phyloP scores from a whole-genome alignment of 2,329 filamentous ascomycete species.

The Stachybotrys elegans region DNA sequence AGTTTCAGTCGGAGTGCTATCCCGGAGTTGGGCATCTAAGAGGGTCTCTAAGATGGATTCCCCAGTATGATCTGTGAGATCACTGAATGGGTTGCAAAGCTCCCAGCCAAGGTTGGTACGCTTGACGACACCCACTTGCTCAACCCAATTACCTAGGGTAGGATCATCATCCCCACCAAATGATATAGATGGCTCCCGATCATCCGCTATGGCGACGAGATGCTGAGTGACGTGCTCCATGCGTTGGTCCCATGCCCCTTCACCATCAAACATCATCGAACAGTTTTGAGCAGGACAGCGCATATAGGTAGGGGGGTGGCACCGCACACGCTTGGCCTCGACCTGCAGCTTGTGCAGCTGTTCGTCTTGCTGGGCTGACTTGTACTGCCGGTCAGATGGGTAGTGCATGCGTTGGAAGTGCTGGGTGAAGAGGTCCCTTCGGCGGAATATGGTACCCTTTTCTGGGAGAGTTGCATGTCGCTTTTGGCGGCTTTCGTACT shows the following conservation, averaged over 20 bases:
- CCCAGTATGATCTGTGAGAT: too few species aligned
- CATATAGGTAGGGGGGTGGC: slow-evolving; percentile 56
- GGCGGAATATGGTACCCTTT: slow-evolving; percentile 70
- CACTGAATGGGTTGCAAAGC: slow-evolving; percentile 24
- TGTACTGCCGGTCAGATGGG: slow-evolving; percentile 36
- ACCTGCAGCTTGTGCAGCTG: slow-evolving; percentile 51
- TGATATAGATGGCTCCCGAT: slow-evolving; percentile 19
- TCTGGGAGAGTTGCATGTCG: slow-evolving; percentile 23
- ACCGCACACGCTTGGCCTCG: slow-evolving; percentile 55
- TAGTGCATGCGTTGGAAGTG: slow-evolving; percentile 84
- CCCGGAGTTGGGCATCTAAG: too few species aligned
- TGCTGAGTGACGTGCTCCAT: slow-evolving; percentile 88
- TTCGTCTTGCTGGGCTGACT: slow-evolving; percentile 41
- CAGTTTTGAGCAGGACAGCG: slow-evolving; percentile 61
- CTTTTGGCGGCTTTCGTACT: slow-evolving; percentile 19
- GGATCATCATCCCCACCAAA: slow-evolving; percentile 35
- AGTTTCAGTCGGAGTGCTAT: too few species aligned
- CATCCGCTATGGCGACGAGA: slow-evolving; percentile 49
- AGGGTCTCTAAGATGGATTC: too few species aligned
- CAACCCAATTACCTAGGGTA: slow-evolving; percentile 35
- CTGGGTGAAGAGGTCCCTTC: slow-evolving; percentile 87
- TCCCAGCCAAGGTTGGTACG: slow-evolving; percentile 22
- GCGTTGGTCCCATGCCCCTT: slow-evolving; percentile 67
- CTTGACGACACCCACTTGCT: slow-evolving; percentile 26
- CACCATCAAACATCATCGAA: slow-evolving; percentile 51